Conservation (phyloP, 169 alveolate species). For the Theileria equi region DNA sequence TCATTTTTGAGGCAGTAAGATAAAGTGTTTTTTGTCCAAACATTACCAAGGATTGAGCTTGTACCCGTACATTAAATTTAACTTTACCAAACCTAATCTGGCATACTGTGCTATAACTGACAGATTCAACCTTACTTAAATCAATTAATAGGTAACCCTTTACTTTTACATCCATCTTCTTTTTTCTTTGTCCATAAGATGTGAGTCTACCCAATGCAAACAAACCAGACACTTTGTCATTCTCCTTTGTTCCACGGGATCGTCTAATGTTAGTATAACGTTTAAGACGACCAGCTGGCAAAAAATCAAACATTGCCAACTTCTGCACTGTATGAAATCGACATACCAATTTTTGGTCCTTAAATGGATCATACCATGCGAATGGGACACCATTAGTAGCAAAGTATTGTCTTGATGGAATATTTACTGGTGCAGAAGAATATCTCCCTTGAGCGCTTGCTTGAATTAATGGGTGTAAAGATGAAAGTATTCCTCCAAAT, state of each 20-base stretch:
- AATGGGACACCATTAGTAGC: constrained; percentile 42
- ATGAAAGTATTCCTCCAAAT: no score
- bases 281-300: not conserved
- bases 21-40: constrained; percentile 57
- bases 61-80: constrained; percentile 19
- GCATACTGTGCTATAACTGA: constrained; percentile 34
- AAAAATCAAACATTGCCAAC: not conserved
- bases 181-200: no score
- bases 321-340: constrained; percentile 18
- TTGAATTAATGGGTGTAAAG: no score
- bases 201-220: no score
- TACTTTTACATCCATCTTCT: constrained; percentile 19
- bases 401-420: constrained; percentile 9
- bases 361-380: constrained; percentile 55
- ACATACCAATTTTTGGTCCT: constrained; percentile 47
- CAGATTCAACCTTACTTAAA: constrained; percentile 50
- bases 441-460: no score
- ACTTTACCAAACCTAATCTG: constrained; percentile 17
- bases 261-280: not conserved
- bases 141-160: constrained; percentile 35
- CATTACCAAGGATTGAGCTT: constrained; percentile 50
- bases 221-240: no score
- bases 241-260: not conserved
- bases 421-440: no score
- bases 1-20: constrained; percentile 32